Conservation (phyloP, 257 asterid genomes). For the Oldenlandia corymbosa region DNA sequence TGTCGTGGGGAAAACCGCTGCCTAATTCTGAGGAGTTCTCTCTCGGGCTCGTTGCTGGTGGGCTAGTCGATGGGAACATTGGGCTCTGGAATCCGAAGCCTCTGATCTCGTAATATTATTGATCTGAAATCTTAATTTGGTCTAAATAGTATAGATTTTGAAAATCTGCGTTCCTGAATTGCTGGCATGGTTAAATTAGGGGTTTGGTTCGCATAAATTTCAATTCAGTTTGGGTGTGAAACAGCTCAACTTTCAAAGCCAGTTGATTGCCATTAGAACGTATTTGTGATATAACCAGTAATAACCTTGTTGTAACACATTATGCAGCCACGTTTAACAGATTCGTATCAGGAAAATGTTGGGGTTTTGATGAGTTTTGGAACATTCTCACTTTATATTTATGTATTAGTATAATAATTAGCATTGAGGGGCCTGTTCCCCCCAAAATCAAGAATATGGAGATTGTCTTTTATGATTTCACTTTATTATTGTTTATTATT, state of each 20-base stretch:
- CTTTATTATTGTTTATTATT: no score
- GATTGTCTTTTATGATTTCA: no score
- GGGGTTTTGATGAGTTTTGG: neutral
- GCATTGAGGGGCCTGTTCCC: neutral
- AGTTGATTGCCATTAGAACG: neutral
- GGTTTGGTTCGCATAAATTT: neutral
- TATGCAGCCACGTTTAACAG: neutral
- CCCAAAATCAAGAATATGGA: no score
- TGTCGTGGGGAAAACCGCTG: constrained; percentile 73
- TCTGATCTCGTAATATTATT: constrained; percentile 67
- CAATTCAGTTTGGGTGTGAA: neutral
- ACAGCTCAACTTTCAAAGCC: neutral
- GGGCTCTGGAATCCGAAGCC: constrained; percentile 89
- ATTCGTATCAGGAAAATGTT: neutral
- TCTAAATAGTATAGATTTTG: neutral
- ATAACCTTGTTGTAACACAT: no score
- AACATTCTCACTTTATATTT: neutral
- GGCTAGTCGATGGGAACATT: constrained; percentile 90
- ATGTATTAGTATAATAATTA: neutral
- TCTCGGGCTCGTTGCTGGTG: constrained; percentile 89
- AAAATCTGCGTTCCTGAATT: neutral
- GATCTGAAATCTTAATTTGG: constrained; percentile 12
- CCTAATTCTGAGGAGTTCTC: constrained; percentile 63
- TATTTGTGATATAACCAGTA: no score
- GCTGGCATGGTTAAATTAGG: neutral